Evolutionary conservation across 495 filamentous ascomycete genomes (phyloP).

Genomic region (Neurospora sp.): DNA sequence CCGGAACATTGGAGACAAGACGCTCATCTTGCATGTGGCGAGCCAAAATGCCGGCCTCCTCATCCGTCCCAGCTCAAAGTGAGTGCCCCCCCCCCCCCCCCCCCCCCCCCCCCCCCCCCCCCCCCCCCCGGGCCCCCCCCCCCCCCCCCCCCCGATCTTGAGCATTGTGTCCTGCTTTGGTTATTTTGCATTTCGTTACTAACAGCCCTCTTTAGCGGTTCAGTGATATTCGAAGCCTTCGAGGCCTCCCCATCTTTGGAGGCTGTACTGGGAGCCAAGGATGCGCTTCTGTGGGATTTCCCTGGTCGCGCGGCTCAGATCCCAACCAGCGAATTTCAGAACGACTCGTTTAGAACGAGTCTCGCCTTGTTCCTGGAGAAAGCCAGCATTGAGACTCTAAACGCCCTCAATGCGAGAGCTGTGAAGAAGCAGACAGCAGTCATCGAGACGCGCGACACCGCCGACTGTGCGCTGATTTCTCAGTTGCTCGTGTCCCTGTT

Average conservation of each 20-base stretch:
- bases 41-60: constrained; percentile 49
- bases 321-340: background rate
- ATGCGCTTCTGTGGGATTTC: background rate
- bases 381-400: background rate
- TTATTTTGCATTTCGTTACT: background rate
- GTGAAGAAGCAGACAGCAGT: background rate
- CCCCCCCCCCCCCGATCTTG: background rate
- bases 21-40: background rate
- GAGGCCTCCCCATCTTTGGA: constrained; percentile 4
- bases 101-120: no score
- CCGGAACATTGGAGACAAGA: background rate
- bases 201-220: background rate
- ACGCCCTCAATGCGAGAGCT: background rate
- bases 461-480: background rate
- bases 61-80: constrained; percentile 31
- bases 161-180: background rate
- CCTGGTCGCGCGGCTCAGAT: background rate
- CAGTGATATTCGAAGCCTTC: constrained; percentile 2
- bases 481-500: background rate
- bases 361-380: background rate
- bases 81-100: no score
- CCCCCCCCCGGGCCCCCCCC: no score
- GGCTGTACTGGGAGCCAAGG: background rate
- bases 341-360: background rate
- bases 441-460: background rate